These are phyloP conservation scores for Trypanosoma scelopori DNA, from an alignment of 208 protist genomes.

Conservation along the genomic window DNA sequence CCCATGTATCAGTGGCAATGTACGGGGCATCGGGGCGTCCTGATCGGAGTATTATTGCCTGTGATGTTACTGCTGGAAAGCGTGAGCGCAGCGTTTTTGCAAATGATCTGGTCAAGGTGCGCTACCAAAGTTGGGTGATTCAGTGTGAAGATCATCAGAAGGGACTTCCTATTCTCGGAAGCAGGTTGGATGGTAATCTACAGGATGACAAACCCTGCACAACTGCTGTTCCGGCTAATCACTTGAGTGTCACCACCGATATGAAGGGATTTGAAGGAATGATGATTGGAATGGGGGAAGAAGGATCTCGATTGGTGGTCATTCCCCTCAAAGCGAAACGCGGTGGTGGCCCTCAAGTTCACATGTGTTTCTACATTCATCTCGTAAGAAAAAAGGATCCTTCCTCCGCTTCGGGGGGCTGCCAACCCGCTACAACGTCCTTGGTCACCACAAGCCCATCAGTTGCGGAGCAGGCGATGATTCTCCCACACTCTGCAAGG, in stretches of 20 bases:
- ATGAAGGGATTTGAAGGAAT: conserved; percentile 86
- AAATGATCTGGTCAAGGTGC: conserved; percentile 52
- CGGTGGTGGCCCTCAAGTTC: conserved; percentile 53
- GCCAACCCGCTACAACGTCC: background rate
- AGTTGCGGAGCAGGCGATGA: background rate
- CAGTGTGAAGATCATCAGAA: conserved; percentile 30
- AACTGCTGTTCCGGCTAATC: conserved; percentile 53
- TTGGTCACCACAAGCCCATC: conserved; percentile 7
- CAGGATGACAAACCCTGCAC: conserved; percentile 39
- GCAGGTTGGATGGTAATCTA: conserved; percentile 54
- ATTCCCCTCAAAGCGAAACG: conserved; percentile 48
- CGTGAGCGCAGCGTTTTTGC: conserved; percentile 53
- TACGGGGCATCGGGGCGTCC: conserved; percentile 61
- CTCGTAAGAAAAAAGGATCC: conserved; percentile 48
- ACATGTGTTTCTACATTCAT: conserved; percentile 65
- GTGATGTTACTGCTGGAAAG: conserved; percentile 47
- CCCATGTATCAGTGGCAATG: conserved; percentile 67
- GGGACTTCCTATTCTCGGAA: conserved; percentile 57
- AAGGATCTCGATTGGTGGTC: conserved; percentile 54
- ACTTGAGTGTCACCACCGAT: conserved; percentile 45
- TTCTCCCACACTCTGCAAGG: background rate
- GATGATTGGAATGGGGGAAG: conserved; percentile 67
- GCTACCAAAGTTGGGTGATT: conserved; percentile 65
- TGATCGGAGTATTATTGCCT: conserved; percentile 51
- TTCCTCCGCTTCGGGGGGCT: background rate